Percentiles rank a stretch among this genome's conserved stretches.
phyloP scores from a whole-genome alignment of 805 yeast genomes.

The Metschnikowia gruessii region DNA sequence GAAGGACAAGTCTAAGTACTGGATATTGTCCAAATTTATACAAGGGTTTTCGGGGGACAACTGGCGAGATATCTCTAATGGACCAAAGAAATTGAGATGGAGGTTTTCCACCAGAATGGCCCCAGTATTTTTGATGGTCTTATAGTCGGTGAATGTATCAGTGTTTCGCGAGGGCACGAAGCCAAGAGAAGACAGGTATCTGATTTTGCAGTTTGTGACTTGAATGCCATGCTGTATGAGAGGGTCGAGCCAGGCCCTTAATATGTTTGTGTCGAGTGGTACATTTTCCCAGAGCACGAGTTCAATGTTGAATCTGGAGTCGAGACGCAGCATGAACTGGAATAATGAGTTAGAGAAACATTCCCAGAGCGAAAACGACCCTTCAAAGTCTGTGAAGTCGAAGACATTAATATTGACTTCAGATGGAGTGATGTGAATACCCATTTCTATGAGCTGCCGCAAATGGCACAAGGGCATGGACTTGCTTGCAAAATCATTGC shows the following conservation, averaged over 20 bases:
- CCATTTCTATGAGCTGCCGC: conserved; percentile 18
- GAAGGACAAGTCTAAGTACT: conserved; percentile 27
- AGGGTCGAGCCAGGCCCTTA: conserved; percentile 15
- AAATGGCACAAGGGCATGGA: conserved; percentile 16
- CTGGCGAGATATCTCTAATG: conserved; percentile 7
- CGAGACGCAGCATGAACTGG: conserved; percentile 12
- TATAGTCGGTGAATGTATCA: background rate
- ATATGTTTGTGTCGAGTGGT: conserved; percentile 7
- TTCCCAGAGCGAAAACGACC: conserved; percentile 8
- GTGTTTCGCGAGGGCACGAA: background rate
- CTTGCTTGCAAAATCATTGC: conserved; percentile 11
- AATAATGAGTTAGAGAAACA: conserved; percentile 11
- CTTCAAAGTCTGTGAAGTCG: conserved; percentile 13
- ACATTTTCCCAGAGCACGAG: conserved; percentile 15
- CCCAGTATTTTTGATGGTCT: background rate
- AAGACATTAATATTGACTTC: conserved; percentile 18
- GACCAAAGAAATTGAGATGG: conserved; percentile 22
- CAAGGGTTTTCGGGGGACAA: background rate
- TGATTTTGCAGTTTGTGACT: conserved; percentile 18
- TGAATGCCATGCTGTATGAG: conserved; percentile 13
- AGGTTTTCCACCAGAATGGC: conserved; percentile 15
- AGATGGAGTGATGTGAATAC: conserved; percentile 22
- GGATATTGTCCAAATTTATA: conserved; percentile 1
- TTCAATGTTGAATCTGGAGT: conserved; percentile 18
- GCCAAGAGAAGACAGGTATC: conserved; percentile 13